Evolutionary conservation across 1,284 basidiomycete species (phyloP).

Genomic region (Vanrija humicola): DNA sequence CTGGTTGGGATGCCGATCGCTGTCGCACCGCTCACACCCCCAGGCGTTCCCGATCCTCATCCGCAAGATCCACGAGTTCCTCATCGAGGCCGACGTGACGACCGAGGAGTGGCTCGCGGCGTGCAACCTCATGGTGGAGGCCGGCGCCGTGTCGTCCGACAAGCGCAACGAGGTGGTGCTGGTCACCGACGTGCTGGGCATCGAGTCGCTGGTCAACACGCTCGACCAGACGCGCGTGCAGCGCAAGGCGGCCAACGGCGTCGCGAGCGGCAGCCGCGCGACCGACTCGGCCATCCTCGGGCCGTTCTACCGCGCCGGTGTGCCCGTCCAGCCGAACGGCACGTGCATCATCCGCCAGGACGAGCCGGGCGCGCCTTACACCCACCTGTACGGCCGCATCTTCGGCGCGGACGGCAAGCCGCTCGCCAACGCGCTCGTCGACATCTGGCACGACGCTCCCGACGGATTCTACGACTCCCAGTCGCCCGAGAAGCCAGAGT

Average conservation of each 20-base stretch:
- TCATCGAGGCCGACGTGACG: slow-evolving; percentile 45
- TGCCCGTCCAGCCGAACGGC: slow-evolving; percentile 38
- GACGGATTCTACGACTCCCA: slow-evolving; percentile 50
- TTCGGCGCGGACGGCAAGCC: slow-evolving; percentile 41
- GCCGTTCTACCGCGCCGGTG: slow-evolving; percentile 28
- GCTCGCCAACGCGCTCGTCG: slow-evolving; percentile 39
- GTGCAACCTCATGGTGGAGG: slow-evolving; percentile 44
- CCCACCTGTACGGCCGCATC: slow-evolving; percentile 38
- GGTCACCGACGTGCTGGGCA: slow-evolving; percentile 46
- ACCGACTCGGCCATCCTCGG: slow-evolving; percentile 45
- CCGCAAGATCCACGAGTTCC: slow-evolving; percentile 40
- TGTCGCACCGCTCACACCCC: slow-evolving; percentile 1
- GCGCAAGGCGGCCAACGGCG: slow-evolving; percentile 7
- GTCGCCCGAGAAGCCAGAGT: slow-evolving; percentile 43
- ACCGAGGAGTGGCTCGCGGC: slow-evolving; percentile 45
- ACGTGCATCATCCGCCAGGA: slow-evolving; percentile 32
- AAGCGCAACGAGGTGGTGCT: slow-evolving; percentile 49
- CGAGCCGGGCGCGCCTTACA: slow-evolving; percentile 33
- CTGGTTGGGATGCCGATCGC: too few relatives aligned
- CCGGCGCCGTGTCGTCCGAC: slow-evolving; percentile 43
- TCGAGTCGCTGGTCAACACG: slow-evolving; percentile 41
- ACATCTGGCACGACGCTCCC: slow-evolving; percentile 47
- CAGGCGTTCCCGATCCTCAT: slow-evolving; percentile 38
- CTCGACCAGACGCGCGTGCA: slow-evolving; percentile 18
- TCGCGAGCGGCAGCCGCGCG: neutral